Conservation (phyloP, 768 basidiomycete species). For the Albatrellus ellisii region DNA sequence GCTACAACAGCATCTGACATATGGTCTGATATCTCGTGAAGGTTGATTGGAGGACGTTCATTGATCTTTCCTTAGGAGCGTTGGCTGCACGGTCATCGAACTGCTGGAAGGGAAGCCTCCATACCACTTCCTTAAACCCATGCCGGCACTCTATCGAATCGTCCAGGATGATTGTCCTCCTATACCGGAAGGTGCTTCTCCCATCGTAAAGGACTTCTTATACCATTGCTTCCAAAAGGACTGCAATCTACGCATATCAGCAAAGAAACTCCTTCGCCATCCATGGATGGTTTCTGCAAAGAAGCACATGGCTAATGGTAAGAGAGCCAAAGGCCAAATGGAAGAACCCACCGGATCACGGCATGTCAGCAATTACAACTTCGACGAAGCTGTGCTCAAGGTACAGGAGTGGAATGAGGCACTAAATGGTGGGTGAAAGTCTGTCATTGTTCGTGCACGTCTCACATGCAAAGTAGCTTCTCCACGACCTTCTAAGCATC, state of each 20-base stretch:
- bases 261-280: constrained; percentile 83
- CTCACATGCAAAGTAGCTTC: constrained; percentile 36
- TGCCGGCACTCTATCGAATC: constrained; percentile 97
- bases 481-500: constrained; percentile 59
- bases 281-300: constrained; percentile 92
- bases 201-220: constrained; percentile 92
- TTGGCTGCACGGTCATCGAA: constrained; percentile 97
- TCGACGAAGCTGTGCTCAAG: constrained; percentile 85
- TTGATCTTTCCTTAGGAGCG: constrained; percentile 35
- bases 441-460: constrained; percentile 4
- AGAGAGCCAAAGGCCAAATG: constrained; percentile 24
- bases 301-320: constrained; percentile 45
- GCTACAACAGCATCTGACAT: constrained; percentile 97
- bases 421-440: constrained; percentile 53
- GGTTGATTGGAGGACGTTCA: background rate
- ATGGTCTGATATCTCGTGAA: constrained; percentile 39
- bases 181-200: constrained; percentile 89
- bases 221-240: constrained; percentile 99
- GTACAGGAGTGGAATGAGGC: constrained; percentile 99
- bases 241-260: constrained; percentile 84
- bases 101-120: constrained; percentile 86
- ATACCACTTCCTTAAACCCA: constrained; percentile 90
- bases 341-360: constrained; percentile 21
- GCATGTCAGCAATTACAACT: constrained; percentile 73
- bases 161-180: constrained; percentile 97